A percentile compares a stretch with the other conserved stretches of the same genome.
These are phyloP conservation scores for Streptanthus diversifolius DNA, from an alignment of 345 rosid species.

Conservation along the genomic window DNA sequence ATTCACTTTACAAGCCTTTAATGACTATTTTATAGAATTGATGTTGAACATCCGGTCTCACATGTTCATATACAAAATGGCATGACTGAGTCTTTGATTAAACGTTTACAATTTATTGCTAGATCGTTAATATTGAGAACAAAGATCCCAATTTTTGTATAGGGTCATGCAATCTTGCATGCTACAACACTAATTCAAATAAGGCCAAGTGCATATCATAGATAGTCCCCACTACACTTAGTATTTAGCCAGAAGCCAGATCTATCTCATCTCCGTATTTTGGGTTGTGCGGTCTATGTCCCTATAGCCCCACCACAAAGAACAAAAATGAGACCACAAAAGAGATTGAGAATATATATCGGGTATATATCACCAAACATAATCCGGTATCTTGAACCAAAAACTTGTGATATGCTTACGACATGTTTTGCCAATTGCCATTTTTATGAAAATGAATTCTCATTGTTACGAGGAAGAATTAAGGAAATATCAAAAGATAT, in stretches of 20 bases:
- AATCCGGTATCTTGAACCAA: neutral
- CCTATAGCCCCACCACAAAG: neutral
- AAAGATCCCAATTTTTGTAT: no score
- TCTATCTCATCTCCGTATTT: neutral
- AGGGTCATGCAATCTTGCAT: no score
- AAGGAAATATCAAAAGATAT: neutral
- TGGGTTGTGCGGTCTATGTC: neutral
- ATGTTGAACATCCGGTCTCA: no score
- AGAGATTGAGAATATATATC: neutral
- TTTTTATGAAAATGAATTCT: neutral
- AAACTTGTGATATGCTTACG: neutral
- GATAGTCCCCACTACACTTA: neutral
- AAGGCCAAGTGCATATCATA: neutral
- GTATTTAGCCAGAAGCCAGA: neutral
- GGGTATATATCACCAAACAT: neutral
- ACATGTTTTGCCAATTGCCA: neutral
- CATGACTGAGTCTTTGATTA: no score
- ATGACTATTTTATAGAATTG: no score
- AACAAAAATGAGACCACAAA: neutral
- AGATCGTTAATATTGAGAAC: no score
- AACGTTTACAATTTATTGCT: no score
- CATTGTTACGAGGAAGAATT: neutral
- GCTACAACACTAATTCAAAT: no score
- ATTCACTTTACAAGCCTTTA: no score
- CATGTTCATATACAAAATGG: no score